A percentile compares a stretch with the other conserved stretches of the same genome.
phyloP scores from a whole-genome alignment of 805 yeast genomes.

The Lipomyces sp. region DNA sequence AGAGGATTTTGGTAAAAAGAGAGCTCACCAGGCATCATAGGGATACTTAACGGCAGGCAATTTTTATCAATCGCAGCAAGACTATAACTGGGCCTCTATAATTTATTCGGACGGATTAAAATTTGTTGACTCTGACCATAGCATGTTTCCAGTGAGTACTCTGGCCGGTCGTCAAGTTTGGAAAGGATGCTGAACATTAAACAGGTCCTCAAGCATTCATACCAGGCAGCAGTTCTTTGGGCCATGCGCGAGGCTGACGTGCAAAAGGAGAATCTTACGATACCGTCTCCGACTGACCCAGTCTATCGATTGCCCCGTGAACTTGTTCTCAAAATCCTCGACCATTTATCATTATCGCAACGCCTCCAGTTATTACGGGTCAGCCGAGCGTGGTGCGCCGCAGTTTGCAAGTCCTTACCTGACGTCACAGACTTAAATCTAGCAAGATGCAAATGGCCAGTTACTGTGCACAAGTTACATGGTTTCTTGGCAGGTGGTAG shows the following conservation, averaged over 20 bases:
- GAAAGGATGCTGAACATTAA: not conserved
- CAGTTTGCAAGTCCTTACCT: not conserved
- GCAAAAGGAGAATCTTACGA: not conserved
- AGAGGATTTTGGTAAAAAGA: not conserved
- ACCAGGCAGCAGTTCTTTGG: slow-evolving; percentile 2
- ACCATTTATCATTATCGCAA: slow-evolving; percentile 9
- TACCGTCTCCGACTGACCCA: not conserved
- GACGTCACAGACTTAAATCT: slow-evolving; percentile 8
- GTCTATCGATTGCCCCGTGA: slow-evolving; percentile 14
- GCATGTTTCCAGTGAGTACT: not conserved
- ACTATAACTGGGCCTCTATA: slow-evolving; percentile 4
- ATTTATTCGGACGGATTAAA: slow-evolving; percentile 11
- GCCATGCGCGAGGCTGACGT: slow-evolving; percentile 1
- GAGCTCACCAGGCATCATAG: not conserved
- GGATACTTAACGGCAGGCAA: slow-evolving; percentile 11
- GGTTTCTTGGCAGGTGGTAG: not conserved
- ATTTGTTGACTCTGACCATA: slow-evolving; percentile 1
- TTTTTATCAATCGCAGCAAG: slow-evolving; percentile 10
- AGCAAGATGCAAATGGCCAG: slow-evolving; percentile 12
- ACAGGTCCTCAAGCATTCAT: slow-evolving; percentile 1
- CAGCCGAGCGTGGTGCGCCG: slow-evolving; percentile 7
- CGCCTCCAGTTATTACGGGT: slow-evolving; percentile 6
- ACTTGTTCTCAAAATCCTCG: slow-evolving; percentile 17
- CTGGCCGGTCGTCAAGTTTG: not conserved
- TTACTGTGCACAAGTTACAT: slow-evolving; percentile 4